Evolutionary conservation across 1,284 basidiomycete species (phyloP), one percentile per base, ranked within the genome.

Genomic region (Ceratobasidium sp.): DNA sequence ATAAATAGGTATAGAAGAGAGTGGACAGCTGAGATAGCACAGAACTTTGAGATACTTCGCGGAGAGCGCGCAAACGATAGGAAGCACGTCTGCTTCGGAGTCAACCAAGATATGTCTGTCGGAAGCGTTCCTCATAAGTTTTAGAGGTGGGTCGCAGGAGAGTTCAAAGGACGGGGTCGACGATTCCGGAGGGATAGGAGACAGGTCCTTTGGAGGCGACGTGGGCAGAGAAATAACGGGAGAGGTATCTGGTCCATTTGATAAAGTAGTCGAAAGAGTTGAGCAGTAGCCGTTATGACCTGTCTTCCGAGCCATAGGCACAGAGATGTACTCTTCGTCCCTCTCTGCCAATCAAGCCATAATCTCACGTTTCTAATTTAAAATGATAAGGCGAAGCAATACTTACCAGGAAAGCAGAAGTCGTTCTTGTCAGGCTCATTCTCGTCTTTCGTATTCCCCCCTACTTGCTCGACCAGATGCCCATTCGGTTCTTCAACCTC

Each of bases 11-110:
- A 64, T 28, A 1, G 43, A 35, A 32, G 30, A 30, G 32, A 52
- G 18, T 1, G 62, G 30, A 23, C 32, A 64, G 13, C 38, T 2
- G 30, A 64, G 7, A n/a, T 64, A 64, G 47, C 62, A 64, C 6
- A 64, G 8, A 2, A 52, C 26, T 18, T 64, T 64, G n/a, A 38
- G 18, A 26, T 28, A 52, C 4, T 28, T 1, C 21, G n/a, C n/a
- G 1, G 62, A 2, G 26, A 64, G 26, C 13, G 30, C 47, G 11
- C 46, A 64, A 38, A 52, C 62, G 9, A 23, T 23, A 5, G 47
- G 26, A 23, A 64, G 28, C 6, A 64, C 30, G 23, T 64, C 47
- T 26, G 47, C 30, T 46, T 64, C 62, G 28, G 14, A 35, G 13
- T 13, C 9, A 14, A 64, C 62, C 21, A 52, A 35, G 1, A 52